A percentile compares a stretch with the other conserved stretches of the same genome.
Conservation (phyloP, 164 flowering plant species). For the Sedum album region DNA sequence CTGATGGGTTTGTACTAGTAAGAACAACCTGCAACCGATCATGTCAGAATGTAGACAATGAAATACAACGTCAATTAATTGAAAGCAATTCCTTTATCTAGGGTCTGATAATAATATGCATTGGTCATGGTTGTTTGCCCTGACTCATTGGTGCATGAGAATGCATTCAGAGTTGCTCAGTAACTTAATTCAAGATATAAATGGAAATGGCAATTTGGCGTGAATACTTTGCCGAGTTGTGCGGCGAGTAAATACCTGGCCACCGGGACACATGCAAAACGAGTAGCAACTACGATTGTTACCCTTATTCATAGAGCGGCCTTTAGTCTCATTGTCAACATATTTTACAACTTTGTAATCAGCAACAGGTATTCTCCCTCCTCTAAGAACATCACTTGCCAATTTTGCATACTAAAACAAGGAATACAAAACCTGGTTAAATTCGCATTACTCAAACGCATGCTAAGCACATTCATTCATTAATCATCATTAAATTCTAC, state of each 20-base stretch:
- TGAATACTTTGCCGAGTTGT: not conserved
- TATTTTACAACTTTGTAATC: conserved; percentile 85
- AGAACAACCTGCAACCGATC: conserved; percentile 73
- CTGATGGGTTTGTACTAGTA: conserved; percentile 87
- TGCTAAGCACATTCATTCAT: too few species aligned
- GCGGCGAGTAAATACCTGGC: conserved; percentile 53
- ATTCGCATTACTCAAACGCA: not conserved
- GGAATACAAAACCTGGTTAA: not conserved
- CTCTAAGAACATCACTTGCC: conserved; percentile 61
- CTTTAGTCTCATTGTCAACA: conserved; percentile 28
- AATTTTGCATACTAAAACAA: conserved; percentile 59
- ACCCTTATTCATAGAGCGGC: conserved; percentile 18
- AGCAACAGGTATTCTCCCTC: conserved; percentile 97
- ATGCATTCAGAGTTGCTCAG: not conserved
- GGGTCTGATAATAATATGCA: not conserved
- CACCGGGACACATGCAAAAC: conserved; percentile 99
- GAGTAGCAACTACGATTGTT: conserved; percentile 74
- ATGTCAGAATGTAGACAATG: not conserved
- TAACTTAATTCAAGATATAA: not conserved
- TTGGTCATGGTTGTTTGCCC: not conserved
- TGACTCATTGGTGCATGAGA: not conserved
- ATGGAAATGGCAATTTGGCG: not conserved
- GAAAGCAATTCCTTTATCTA: not conserved
- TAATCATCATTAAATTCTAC: not conserved
- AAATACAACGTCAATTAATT: not conserved